A percentile compares a stretch with the other conserved stretches of the same genome.
phyloP scores from a whole-genome alignment of 2,329 filamentous ascomycete species.

The Verticillium klebahnii region DNA sequence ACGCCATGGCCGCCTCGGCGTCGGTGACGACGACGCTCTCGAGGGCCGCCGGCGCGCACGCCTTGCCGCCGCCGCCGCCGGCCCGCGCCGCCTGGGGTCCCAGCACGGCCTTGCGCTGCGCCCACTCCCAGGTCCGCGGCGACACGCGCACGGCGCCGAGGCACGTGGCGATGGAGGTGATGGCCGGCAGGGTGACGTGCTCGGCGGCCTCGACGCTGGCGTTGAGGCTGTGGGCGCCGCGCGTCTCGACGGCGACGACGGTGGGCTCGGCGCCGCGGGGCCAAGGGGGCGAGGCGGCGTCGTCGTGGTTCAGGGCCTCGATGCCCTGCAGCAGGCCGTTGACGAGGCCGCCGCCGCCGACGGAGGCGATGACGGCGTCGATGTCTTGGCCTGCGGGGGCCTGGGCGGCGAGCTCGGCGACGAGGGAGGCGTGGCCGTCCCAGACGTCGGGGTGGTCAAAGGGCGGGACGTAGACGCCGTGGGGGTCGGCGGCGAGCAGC shows the following conservation, averaged over 20 bases:
- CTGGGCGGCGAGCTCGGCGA: slow-evolving; percentile 44
- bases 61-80: slow-evolving; percentile 5
- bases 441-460: slow-evolving; percentile 67
- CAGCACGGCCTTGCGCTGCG: slow-evolving; percentile 26
- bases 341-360: slow-evolving; percentile 77
- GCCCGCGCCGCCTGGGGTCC: slow-evolving; percentile 8
- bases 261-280: slow-evolving; percentile 28
- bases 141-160: slow-evolving; percentile 72
- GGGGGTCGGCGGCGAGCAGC: slow-evolving; percentile 46
- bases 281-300: slow-evolving; percentile 20
- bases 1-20: slow-evolving; percentile 74
- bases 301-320: slow-evolving; percentile 27
- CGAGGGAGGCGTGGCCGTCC: slow-evolving; percentile 57
- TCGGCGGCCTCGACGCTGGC: slow-evolving; percentile 51
- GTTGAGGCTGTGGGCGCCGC: slow-evolving; percentile 66
- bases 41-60: slow-evolving; percentile 23
- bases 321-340: slow-evolving; percentile 71
- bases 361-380: slow-evolving; percentile 70
- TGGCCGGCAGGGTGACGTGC: slow-evolving; percentile 61
- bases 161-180: slow-evolving; percentile 71
- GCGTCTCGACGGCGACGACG: slow-evolving; percentile 72
- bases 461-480: slow-evolving; percentile 61
- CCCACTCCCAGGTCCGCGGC: slow-evolving; percentile 62
- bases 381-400: slow-evolving; percentile 35
- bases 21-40: slow-evolving; percentile 63